Base-by-base conservation (phyloP, 148 eudicot genomes). In the Spergularia marina region DNA sequence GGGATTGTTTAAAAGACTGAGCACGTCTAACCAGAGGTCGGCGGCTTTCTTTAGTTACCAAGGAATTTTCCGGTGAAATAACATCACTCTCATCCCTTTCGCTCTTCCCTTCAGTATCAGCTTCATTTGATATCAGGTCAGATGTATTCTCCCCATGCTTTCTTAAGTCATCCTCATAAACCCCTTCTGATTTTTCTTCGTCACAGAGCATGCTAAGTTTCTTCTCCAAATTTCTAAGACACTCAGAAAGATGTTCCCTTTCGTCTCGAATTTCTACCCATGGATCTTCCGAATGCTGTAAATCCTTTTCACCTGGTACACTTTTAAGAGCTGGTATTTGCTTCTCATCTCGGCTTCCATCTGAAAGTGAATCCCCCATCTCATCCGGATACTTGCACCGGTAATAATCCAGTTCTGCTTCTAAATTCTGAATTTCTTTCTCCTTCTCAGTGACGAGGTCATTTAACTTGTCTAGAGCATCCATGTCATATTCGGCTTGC, bases 401-500 rank as follows among this genome's bases (percentile, higher is more conserved):
- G 63, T 82, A 83, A 30, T 73, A 82, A 73, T 88, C 95, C 74
- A 94, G 90, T 80, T 87, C 90, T 49, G 83, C 87, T 84, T 92
- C 96, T 39, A 92, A 77, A 77, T 89, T 88, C 80, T 92, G 97
- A 70, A 91, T 84, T 72, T 86, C 93, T 78, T 82, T 88, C 76
- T 96, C 99, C 82, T 86, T 96, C 79, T 96, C 92, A 0, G 79
- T 68, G 53, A 96, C 82, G 76, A 89, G 80, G 11, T 91, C 92
- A 66, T 86, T 89, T 66, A 89, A 84, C 66, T 86, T 89, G 63
- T 92, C 92, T 53, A 96, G 85, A 12, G 91, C 98, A 81, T 96
- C 97, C 63, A 70, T 78, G 57, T 92, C 99, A 67, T 91, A 96
- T 77, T 96, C 98, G 14, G 94, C 94, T 87, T 92, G 97, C 82